Base-by-base conservation (phyloP, 306 rosid genomes). In the Prunus kanzakura region DNA sequence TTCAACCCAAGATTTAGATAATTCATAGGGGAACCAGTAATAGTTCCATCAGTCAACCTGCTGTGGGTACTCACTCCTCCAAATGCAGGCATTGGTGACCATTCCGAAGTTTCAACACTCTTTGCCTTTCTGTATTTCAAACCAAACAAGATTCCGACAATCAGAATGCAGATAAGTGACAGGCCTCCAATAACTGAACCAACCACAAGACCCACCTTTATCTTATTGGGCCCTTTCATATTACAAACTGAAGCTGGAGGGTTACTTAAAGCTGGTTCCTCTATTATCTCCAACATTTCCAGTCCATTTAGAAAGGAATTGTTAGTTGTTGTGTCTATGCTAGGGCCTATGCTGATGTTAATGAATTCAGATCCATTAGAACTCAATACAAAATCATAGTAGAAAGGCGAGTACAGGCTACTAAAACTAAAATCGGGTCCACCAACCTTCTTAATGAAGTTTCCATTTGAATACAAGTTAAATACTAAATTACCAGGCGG, bases 51-150 rank as follows among this genome's bases (percentile, higher is more conserved):
- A 0, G 82, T 75, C 43, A 20, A 50, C 35, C 81, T 76, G 83
- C 75, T 77, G 52, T 79, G 86, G 22, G 87, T 79, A 56, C 85
- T 85, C 32, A 87, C 83, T 63, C 86, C 91, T 71, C 82, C 86
- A 76, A 67, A 14, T 61, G 29, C 30, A 43, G 71, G 86, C 65
- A 81, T 18, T 5, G 87, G 84, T 27, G 69, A 65, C 87, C 93
- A 87, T 4, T 75, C 74, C 1, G 73, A 72, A 72, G 43, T 52
- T 50, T 87, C 81, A 7, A 46, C 78, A 0, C 56, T 11, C 52
- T 57, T 87, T 1, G 63, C 46, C 64, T 79, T 85, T 75, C 71
- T 76, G 38, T 71, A 20, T 82, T 56, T 85, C 72, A 27, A 41
- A 49, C 57, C 19, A 14, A 73, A 45, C 71, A 70, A 55, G 49